These are phyloP conservation scores for Fraxinus ornus DNA, from an alignment of 305 asterid genomes.

Conservation along the genomic window DNA sequence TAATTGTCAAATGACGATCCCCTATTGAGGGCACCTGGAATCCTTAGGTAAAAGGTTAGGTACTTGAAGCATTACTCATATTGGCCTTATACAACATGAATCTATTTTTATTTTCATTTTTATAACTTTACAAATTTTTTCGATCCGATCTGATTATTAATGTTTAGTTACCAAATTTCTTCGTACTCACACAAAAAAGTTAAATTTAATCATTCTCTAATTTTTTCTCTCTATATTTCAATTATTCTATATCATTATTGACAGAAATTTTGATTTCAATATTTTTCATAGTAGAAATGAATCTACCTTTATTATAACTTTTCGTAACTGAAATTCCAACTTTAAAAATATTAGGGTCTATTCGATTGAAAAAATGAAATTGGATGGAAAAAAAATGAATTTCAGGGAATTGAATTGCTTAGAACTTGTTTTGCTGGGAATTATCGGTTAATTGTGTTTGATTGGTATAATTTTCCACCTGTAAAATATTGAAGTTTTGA, in stretches of 20 bases:
- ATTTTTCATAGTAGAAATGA: background rate
- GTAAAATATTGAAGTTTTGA: too few relatives aligned
- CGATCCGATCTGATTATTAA: background rate
- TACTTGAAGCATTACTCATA: too few relatives aligned
- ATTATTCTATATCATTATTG: background rate
- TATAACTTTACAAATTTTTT: background rate
- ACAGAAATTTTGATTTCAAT: background rate
- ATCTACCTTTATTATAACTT: background rate
- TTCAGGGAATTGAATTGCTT: too few relatives aligned
- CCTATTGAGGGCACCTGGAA: too few relatives aligned
- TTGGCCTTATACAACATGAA: background rate
- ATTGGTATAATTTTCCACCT: too few relatives aligned
- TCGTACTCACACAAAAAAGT: background rate
- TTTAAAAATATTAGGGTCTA: background rate
- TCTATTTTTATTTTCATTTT: background rate
- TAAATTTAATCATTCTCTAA: background rate
- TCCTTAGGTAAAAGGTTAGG: too few relatives aligned
- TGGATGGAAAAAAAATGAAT: too few relatives aligned
- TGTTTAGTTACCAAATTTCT: background rate
- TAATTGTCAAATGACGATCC: too few relatives aligned
- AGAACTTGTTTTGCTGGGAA: too few relatives aligned
- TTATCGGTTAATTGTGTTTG: too few relatives aligned
- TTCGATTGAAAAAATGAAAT: too few relatives aligned
- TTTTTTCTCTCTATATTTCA: background rate
- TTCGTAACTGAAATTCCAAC: background rate